Base-by-base conservation (phyloP, 2,329 filamentous ascomycete genomes). In the Pseudogymnoascus sp. region DNA sequence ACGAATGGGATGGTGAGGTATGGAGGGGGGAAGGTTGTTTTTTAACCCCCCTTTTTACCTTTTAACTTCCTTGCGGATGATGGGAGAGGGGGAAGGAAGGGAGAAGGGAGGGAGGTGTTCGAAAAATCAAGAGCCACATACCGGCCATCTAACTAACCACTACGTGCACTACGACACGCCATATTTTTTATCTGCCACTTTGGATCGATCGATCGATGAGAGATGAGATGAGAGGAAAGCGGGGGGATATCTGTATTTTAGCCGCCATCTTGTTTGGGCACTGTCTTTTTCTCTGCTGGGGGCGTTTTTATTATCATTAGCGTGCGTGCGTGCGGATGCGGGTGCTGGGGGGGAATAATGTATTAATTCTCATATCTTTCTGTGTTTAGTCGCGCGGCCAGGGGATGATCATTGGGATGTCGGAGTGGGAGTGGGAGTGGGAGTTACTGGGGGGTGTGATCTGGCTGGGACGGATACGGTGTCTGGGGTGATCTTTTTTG, bases 251-350 rank as follows among this genome's bases (percentile, higher is more conserved):
- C 23, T 56, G 50, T 56, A 56, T 56, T 56, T 56, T 56, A 56
- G 50, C 50, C 47, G 23, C 23, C 25, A 53, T 18, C 25, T 25
- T 53, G 23, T 53, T 53, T 53, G 47, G 47, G 47, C 47, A 53
- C 31, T 31, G 47, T 31, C 10, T 31, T 5, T 47, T 42, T 12
- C 1, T 18, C 38, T 23, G 18, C 21, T 21, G 14, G 25, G 10
- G 50, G 50, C 28, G 50, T 33, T 56, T 56, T 18, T 56, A 56
- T 33, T 50, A 56, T 56, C 50, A 56, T 56, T 56, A 56, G 50
- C 50, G 28, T 56, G 44, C 44, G 44, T 50, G 40, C 40, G n/a
- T 33, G 31, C 31, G 3, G 31, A n/a, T n/a, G n/a, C n/a, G n/a
- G 25, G 47, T n/a, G 44, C 8, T 14, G 28, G 42, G 25, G 10